Evolutionary conservation across 2,329 filamentous ascomycete genomes (phyloP).

Genomic region (Aspergillus tamarii): DNA sequence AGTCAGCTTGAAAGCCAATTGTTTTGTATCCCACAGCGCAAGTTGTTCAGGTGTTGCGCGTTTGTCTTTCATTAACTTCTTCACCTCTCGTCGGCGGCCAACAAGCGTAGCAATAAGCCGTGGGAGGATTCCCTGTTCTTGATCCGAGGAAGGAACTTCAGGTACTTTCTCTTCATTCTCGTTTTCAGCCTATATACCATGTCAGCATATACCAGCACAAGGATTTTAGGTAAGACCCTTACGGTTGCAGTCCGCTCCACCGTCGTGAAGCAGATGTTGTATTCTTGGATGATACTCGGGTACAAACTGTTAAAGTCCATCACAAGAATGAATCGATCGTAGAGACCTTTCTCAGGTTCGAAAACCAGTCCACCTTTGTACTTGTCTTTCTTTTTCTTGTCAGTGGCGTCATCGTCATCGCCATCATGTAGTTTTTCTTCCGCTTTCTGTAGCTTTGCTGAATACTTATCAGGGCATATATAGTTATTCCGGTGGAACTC

Average conservation of each 20-base stretch:
- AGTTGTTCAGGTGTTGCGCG: conserved; percentile 82
- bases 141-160: conserved; percentile 73
- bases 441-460: conserved; percentile 72
- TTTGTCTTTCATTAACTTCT: conserved; percentile 95
- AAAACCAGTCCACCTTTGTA: conserved; percentile 98
- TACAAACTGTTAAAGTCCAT: conserved; percentile 99
- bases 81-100: conserved; percentile 84
- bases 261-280: conserved; percentile 98
- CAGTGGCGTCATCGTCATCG: conserved; percentile 67
- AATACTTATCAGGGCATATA: conserved; percentile 94
- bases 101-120: conserved; percentile 91
- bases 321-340: conserved; percentile 96
- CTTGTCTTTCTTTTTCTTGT: conserved; percentile 97
- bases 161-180: conserved; percentile 88
- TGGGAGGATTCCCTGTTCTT: conserved; percentile 83
- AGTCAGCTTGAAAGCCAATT: conserved; percentile 92
- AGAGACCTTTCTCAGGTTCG: conserved; percentile 94
- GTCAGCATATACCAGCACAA: conserved; percentile 13
- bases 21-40: conserved; percentile 97
- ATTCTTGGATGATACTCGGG: conserved; percentile 98
- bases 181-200: conserved; percentile 49
- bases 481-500: conserved; percentile 97
- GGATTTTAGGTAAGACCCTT: conserved; percentile 40
- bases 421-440: conserved; percentile 70
- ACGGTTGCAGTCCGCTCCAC: conserved; percentile 77